Conservation (phyloP, 2,329 filamentous ascomycete genomes). For the Cucurbitaria berberidis region DNA sequence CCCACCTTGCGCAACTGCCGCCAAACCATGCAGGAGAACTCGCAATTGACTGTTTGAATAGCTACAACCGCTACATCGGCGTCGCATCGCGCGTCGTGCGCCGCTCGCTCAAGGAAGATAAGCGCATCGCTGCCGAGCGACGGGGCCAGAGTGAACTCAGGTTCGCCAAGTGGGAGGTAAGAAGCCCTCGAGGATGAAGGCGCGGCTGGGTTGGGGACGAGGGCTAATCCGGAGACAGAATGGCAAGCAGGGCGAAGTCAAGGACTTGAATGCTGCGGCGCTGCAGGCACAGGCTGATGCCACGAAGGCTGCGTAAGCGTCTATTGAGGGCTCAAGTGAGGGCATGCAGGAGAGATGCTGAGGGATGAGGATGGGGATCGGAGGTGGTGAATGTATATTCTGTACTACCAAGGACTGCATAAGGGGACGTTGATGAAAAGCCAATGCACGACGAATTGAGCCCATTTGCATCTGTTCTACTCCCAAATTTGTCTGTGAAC, state of each 20-base stretch:
- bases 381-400: constrained; percentile 41
- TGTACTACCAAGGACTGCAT: constrained; percentile 45
- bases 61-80: constrained; percentile 99
- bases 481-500: constrained; percentile 1
- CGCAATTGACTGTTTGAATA: constrained; percentile 53
- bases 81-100: constrained; percentile 94
- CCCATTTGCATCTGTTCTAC: constrained; percentile 14
- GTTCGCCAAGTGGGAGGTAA: constrained; percentile 95
- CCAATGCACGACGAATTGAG: constrained; percentile 38
- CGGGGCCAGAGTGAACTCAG: constrained; percentile 87
- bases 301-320: constrained; percentile 49
- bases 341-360: constrained; percentile 9
- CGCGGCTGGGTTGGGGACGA: constrained; percentile 27
- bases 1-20: constrained; percentile 2
- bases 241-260: constrained; percentile 91
- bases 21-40: constrained; percentile 2
- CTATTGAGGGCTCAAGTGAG: constrained; percentile 3
- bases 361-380: constrained; percentile 6
- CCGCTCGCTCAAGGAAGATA: constrained; percentile 94
- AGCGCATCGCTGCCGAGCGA: constrained; percentile 85
- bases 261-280: constrained; percentile 67
- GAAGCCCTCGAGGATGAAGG: not conserved
- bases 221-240: constrained; percentile 64
- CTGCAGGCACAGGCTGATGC: constrained; percentile 57
- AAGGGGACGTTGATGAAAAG: constrained; percentile 26